Evolutionary conservation across 2,329 filamentous ascomycete genomes (phyloP), one percentile per base, ranked within the genome.

Genomic region (Colletotrichum musicola): DNA sequence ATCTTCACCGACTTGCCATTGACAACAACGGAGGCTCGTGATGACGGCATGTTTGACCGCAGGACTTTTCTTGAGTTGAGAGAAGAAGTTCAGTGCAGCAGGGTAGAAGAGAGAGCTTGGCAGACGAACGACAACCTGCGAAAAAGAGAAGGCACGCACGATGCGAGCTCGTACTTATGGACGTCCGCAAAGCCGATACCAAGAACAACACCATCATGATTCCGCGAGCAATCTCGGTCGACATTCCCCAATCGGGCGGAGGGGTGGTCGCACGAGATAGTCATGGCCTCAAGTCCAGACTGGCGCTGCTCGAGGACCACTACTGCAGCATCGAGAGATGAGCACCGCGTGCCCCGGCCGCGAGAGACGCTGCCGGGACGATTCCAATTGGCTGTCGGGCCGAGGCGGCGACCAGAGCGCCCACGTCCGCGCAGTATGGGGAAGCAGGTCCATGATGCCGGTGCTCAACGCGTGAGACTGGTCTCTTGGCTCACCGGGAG

Each of bases 311-410:
- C 22, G n/a, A 20, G 6, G n/a, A 4, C n/a, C 38, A 6, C 54
- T 4, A n/a, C 25, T 3, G 10, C 12, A 30, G 35, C 38, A n/a
- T 40, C n/a, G 13, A 58, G n/a, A 46, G 38, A 35, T 44, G 38
- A 30, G 13, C 47, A 18, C 35, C 25, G 10, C 38, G 18, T 12
- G 4, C 18, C 46, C 44, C 20, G 35, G 18, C 58, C 40, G 14
- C 13, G 22, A 30, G 20, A 44, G 22, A 40, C 53, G 20, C 40
- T 18, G 30, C 10, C 35, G 54, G 62, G 14, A 59, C 35, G n/a
- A 22, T 42, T 46, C 54, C 62, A 9, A 64, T 64, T 64, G 54
- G 62, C 13, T 44, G 38, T 35, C 35, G 38, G 16, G 9, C n/a
- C 38, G 46, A 38, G n/a, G 22, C 46, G 53, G 51, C 30, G n/a